A percentile compares a stretch with the other conserved stretches of the same genome.
Evolutionary conservation across 2,329 filamentous ascomycete genomes (phyloP).

Genomic region (Ophiosphaerella narmari): DNA sequence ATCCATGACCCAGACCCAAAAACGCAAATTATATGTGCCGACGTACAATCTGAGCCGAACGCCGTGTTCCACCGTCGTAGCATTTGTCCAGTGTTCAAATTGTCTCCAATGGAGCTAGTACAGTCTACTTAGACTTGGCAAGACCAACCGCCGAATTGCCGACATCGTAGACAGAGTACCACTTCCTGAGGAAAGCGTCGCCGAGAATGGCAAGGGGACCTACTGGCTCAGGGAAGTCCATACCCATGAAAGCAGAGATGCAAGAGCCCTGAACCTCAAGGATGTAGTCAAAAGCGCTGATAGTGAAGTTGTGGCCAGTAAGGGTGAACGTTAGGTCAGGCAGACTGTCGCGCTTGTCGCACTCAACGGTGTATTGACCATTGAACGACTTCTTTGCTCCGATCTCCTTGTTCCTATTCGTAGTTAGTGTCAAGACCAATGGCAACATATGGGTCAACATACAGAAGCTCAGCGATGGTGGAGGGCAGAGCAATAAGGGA

Average conservation of each 20-base stretch:
- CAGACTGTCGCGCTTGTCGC: constrained; percentile 77
- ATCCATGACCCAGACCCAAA: constrained; percentile 8
- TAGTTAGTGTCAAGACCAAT: constrained; percentile 15
- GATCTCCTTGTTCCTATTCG: constrained; percentile 80
- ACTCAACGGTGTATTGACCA: constrained; percentile 95
- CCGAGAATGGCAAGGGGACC: constrained; percentile 94
- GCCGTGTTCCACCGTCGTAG: constrained; percentile 2
- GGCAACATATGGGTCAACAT: constrained; percentile 38
- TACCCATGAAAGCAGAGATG: constrained; percentile 97
- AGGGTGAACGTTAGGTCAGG: constrained; percentile 93
- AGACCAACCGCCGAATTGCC: constrained; percentile 87
- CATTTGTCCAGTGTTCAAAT: not conserved
- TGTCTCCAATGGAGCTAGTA: not conserved
- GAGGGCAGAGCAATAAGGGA: constrained; percentile 94
- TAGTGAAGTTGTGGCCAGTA: constrained; percentile 89
- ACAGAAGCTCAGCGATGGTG: constrained; percentile 87
- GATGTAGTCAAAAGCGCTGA: constrained; percentile 88
- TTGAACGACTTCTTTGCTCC: constrained; percentile 98
- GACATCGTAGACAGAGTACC: constrained; percentile 96
- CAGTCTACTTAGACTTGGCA: constrained; percentile 73
- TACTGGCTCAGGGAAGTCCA: constrained; percentile 80
- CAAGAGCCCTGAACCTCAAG: constrained; percentile 94
- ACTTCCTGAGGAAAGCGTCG: constrained; percentile 79
- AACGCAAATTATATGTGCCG: constrained; percentile 15
- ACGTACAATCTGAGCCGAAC: constrained; percentile 30